A percentile compares a stretch with the other conserved stretches of the same genome.
Evolutionary conservation across 352 stramenopile species (phyloP).

Genomic region (Phytophthora idaei): DNA sequence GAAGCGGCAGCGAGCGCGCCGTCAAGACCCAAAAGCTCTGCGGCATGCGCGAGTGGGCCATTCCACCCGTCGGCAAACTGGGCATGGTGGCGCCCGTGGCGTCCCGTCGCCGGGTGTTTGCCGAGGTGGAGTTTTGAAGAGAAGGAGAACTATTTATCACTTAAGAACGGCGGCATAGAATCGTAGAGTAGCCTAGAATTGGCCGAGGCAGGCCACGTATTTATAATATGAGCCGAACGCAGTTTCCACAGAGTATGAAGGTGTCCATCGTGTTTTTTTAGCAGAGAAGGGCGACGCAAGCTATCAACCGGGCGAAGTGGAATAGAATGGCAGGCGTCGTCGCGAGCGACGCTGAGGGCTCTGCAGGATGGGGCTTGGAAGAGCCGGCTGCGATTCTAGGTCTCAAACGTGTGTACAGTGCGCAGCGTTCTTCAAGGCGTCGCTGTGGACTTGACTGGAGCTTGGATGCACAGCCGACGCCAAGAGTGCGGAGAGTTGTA

Average conservation of each 20-base stretch:
- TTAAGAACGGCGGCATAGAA: conserved; percentile 24
- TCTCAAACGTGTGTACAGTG: neutral
- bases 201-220: conserved; percentile 34
- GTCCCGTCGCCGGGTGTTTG: conserved; percentile 69
- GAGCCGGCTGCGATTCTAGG: conserved; percentile 11
- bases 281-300: conserved; percentile 1
- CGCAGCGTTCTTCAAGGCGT: neutral
- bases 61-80: conserved; percentile 52
- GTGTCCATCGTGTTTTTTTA: neutral
- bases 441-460: neutral
- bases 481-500: neutral
- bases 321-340: conserved; percentile 26
- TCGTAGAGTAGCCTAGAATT: conserved; percentile 23
- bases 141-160: conserved; percentile 32
- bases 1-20: conserved; percentile 32
- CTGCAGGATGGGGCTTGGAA: conserved; percentile 15
- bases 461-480: conserved; percentile 8
- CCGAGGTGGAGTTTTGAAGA: conserved; percentile 75
- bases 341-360: conserved; percentile 13
- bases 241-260: conserved; percentile 4
- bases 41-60: conserved; percentile 48
- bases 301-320: conserved; percentile 6
- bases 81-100: conserved; percentile 44
- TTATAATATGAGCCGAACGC: conserved; percentile 34
- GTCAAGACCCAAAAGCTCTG: conserved; percentile 71